Base-by-base conservation (phyloP, 441 rosid genomes). In the Jatropha multifida region DNA sequence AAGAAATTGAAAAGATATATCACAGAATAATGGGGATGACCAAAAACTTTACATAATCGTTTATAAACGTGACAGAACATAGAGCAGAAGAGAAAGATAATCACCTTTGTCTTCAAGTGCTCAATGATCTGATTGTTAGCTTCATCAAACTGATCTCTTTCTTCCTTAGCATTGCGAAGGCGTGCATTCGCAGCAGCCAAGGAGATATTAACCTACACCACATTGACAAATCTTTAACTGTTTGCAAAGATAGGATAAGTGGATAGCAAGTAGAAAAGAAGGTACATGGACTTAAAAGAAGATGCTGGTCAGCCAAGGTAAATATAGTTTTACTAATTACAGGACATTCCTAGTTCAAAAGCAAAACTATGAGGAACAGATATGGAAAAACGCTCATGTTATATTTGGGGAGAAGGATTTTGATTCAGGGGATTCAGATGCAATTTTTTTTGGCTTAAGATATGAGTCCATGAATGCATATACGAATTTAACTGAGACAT, bases 121-220 rank as follows among this genome's bases (percentile, higher is more conserved):
- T 86, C 89, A 67, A 92, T 77, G 71, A 96, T 91, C 83, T 96
- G 93, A 85, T 85, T 88, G 85, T 91, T 96, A 75, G 99, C 99
- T 86, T 94, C 98, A 69, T 88, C 90, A 83, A 96, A 96, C 73
- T 96, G 98, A 74, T 94, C 98, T 76, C 95, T 87, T 88, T 96
- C 99, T 86, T 96, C 99, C 74, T 76, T 84, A 14, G 92, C 91
- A 88, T 92, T 85, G 56, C 79, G 94, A 42, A 92, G 90, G 68
- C 97, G 92, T 37, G 90, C 94, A 84, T 94, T 89, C 78, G 97
- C 94, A 79, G 96, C 97, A 82, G 98, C 94, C 86, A 96, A 82
- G 51, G 98, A 86, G 77, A 91, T 86, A 83, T 92, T 92, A 71
- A 94, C 97, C 99, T 96, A 76, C 77, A 80, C 23, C 77, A 68